Conservation (phyloP, 2,329 filamentous ascomycete species). For the Aspergillus nomiae region DNA sequence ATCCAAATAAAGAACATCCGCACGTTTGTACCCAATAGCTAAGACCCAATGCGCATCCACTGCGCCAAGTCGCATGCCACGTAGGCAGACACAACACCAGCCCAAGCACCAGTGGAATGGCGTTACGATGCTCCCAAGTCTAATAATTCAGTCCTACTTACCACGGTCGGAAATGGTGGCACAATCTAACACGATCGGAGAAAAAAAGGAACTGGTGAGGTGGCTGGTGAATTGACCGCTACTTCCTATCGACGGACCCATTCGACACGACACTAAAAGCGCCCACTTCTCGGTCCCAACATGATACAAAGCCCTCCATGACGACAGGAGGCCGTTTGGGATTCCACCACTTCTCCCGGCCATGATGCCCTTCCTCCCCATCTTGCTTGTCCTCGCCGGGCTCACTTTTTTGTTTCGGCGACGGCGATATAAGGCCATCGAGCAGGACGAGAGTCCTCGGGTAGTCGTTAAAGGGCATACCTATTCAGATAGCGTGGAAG, state of each 20-base stretch:
- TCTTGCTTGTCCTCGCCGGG: slow-evolving; percentile 20
- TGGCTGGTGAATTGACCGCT: slow-evolving; percentile 2
- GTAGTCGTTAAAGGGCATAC: slow-evolving; percentile 24
- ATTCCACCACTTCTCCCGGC: background rate
- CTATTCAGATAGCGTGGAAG: slow-evolving; percentile 18
- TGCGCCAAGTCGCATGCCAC: slow-evolving; percentile 1
- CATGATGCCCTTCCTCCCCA: slow-evolving; percentile 21
- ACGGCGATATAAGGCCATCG: slow-evolving; percentile 15
- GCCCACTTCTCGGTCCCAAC: background rate
- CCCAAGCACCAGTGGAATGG: background rate
- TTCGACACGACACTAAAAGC: background rate
- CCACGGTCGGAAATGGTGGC: background rate
- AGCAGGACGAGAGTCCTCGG: slow-evolving; percentile 3
- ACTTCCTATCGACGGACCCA: background rate
- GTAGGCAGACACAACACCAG: background rate
- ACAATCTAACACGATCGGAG: background rate
- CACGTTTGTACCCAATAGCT: background rate
- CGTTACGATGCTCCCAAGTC: background rate
- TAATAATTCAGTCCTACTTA: background rate
- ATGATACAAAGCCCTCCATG: background rate
- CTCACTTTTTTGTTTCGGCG: slow-evolving; percentile 18
- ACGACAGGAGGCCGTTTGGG: background rate
- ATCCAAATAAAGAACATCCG: background rate
- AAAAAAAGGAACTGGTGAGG: background rate
- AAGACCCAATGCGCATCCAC: background rate